phyloP scores from a whole-genome alignment of 495 filamentous ascomycete genomes.

The Parathielavia appendiculata region DNA sequence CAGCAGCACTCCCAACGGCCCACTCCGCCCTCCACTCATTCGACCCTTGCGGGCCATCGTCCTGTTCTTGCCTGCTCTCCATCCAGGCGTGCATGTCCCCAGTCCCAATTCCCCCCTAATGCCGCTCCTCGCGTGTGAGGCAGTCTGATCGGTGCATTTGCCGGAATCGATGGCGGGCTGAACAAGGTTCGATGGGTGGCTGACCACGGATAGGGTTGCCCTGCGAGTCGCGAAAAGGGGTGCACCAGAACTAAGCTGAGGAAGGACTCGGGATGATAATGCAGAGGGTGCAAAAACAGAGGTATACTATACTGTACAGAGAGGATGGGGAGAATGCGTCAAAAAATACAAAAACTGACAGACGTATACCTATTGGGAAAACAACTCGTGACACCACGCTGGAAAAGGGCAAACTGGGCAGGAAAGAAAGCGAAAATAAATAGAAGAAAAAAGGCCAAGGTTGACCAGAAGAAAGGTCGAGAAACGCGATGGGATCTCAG shows the following conservation, averaged over 20 bases:
- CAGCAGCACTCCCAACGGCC: neutral
- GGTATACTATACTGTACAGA: constrained; percentile 6
- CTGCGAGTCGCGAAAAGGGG: neutral
- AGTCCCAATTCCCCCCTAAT: neutral
- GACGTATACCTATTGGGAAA: neutral
- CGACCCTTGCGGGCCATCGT: constrained; percentile 10
- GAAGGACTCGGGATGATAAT: neutral
- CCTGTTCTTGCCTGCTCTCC: constrained; percentile 4
- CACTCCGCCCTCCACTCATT: neutral
- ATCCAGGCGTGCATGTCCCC: neutral
- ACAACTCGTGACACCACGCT: neutral
- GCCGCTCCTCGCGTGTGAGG: neutral
- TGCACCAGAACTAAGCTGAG: neutral
- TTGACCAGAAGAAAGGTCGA: constrained; percentile 6
- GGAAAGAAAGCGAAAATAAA: neutral
- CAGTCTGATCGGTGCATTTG: too few relatives aligned
- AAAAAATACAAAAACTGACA: constrained; percentile 5
- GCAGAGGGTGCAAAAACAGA: neutral
- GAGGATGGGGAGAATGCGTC: neutral
- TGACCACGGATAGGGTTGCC: too few relatives aligned
- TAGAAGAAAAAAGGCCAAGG: constrained; percentile 5
- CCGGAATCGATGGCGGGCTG: too few relatives aligned
- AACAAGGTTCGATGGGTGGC: too few relatives aligned
- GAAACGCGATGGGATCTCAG: neutral
- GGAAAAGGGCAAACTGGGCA: neutral